Evolutionary conservation across 345 rosid genomes (phyloP).

Genomic region (Viola odorata): DNA sequence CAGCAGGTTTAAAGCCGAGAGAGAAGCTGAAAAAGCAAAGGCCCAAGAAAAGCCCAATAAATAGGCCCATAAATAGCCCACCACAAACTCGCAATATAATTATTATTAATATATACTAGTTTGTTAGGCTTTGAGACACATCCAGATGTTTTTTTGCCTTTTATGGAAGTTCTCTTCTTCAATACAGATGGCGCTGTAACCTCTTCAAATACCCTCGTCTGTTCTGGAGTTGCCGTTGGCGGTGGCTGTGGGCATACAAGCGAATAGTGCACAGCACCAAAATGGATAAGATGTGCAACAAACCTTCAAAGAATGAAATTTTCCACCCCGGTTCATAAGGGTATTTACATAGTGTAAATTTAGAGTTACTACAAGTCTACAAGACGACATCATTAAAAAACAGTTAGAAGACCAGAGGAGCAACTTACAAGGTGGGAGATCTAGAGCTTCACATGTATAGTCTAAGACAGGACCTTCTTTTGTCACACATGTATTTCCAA

Average conservation of each 20-base stretch:
- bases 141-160: no score
- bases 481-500: slow-evolving; percentile 23
- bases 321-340: slow-evolving; percentile 14
- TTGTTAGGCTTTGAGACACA: no score
- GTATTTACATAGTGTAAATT: not conserved
- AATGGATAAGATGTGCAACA: slow-evolving; percentile 91
- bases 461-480: slow-evolving; percentile 58
- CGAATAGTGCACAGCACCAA: slow-evolving; percentile 91
- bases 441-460: slow-evolving; percentile 50
- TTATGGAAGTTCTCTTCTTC: slow-evolving; percentile 59
- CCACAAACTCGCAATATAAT: no score
- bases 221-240: slow-evolving; percentile 67
- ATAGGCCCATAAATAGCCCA: no score
- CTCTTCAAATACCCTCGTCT: slow-evolving; percentile 52
- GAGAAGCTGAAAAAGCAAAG: no score
- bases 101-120: no score
- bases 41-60: no score
- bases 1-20: no score
- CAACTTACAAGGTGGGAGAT: slow-evolving; percentile 86
- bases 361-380: no score
- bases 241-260: slow-evolving; percentile 94
- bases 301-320: slow-evolving; percentile 66
- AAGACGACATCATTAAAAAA: no score
- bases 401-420: not conserved
- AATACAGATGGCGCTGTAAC: slow-evolving; percentile 61